These are phyloP conservation scores for Colletotrichum shisoi DNA, from an alignment of 2,329 filamentous ascomycete species.

Conservation along the genomic window DNA sequence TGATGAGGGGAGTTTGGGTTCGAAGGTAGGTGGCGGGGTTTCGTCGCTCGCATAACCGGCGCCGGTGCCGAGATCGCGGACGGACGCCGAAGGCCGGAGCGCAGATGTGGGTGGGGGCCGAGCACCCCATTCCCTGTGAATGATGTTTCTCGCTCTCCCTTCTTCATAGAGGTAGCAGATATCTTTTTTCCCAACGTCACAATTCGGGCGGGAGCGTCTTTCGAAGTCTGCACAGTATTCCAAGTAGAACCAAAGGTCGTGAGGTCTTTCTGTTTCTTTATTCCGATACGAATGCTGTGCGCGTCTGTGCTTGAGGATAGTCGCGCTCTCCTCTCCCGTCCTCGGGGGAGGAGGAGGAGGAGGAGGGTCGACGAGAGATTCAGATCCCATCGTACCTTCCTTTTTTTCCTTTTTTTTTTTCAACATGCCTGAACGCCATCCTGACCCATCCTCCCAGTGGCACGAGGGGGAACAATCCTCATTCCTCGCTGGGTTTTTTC, in stretches of 20 bases:
- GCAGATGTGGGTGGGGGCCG: background rate
- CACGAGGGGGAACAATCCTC: background rate
- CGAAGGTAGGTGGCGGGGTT: slow-evolving; percentile 2
- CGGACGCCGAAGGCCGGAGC: slow-evolving; percentile 28
- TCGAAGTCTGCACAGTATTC: no score
- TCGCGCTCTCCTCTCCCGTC: background rate
- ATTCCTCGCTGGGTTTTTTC: background rate
- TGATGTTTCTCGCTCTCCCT: background rate
- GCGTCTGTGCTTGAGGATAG: slow-evolving; percentile 18
- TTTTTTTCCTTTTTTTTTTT: slow-evolving; percentile 3
- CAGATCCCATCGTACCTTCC: background rate
- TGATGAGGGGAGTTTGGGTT: slow-evolving; percentile 1
- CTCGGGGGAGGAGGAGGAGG: no score
- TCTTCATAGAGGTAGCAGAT: background rate
- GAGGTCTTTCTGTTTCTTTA: background rate
- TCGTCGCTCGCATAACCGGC: slow-evolving; percentile 21
- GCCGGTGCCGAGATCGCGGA: slow-evolving; percentile 31
- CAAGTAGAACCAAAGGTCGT: no score
- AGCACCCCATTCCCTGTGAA: background rate
- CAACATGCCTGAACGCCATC: slow-evolving; percentile 22
- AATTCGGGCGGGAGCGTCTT: background rate
- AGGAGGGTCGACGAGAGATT: background rate
- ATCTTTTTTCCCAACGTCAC: background rate
- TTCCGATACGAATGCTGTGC: slow-evolving; percentile 2
- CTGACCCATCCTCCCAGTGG: background rate